phyloP scores from a whole-genome alignment of 257 asterid genomes.

The Lycium ferocissimum region DNA sequence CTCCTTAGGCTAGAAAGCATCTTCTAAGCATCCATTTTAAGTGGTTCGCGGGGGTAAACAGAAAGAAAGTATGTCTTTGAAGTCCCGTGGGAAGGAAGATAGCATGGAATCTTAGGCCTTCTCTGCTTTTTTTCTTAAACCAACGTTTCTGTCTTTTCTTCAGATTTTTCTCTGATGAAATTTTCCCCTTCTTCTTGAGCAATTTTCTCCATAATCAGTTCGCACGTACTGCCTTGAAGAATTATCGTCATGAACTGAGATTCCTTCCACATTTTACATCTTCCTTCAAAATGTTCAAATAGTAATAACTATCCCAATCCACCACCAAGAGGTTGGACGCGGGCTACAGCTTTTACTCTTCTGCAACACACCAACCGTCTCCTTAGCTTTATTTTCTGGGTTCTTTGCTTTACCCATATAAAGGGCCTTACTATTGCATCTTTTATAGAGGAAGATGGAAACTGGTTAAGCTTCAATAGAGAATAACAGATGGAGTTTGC shows the following conservation, averaged over 20 bases:
- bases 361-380: not conserved
- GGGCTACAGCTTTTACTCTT: conserved; percentile 1
- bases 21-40: not conserved
- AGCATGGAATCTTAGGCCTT: not conserved
- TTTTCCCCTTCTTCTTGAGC: not conserved
- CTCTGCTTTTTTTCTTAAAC: not conserved
- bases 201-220: not conserved
- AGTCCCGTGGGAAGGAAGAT: not conserved
- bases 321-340: conserved; percentile 1
- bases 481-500: not conserved
- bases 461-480: not conserved
- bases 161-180: not conserved
- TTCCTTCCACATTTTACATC: not conserved
- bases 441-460: not conserved
- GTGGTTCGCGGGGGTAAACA: not conserved
- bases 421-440: not conserved
- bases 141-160: not conserved
- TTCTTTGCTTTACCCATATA: not conserved
- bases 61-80: not conserved
- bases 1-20: not conserved
- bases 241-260: not conserved
- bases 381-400: not conserved
- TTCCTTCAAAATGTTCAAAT: conserved; percentile 10
- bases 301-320: not conserved
- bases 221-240: not conserved